Evolutionary conservation across 768 basidiomycete genomes (phyloP).

Genomic region (Panaeolus cyanescens): DNA sequence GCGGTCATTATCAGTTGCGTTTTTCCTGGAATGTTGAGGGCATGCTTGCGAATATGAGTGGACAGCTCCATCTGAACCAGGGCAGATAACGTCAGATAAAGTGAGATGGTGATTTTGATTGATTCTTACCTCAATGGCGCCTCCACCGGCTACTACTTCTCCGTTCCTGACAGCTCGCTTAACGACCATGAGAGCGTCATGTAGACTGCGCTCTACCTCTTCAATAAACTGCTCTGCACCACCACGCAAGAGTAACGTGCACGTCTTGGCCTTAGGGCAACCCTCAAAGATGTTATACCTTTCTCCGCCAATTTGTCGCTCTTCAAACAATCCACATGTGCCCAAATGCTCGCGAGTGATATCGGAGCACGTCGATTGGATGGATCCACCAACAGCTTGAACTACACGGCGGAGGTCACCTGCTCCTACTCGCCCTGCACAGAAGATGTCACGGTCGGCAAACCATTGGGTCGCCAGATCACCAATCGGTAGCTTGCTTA

Average conservation of each 20-base stretch:
- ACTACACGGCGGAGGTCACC: conserved; percentile 92
- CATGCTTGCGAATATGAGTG: conserved; percentile 88
- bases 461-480: conserved; percentile 99
- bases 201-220: conserved; percentile 95
- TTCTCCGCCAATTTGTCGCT: conserved; percentile 95
- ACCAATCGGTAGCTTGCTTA: conserved; percentile 97
- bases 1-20: conserved; percentile 92
- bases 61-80: conserved; percentile 89
- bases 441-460: conserved; percentile 98
- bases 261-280: conserved; percentile 93
- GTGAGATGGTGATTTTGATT: neutral
- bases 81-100: conserved; percentile 2
- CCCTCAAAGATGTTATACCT: conserved; percentile 94
- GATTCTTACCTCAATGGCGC: conserved; percentile 83
- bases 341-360: conserved; percentile 90
- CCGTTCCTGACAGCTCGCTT: conserved; percentile 95
- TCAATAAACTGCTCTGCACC: conserved; percentile 99
- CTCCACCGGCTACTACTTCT: conserved; percentile 96
- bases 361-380: conserved; percentile 96
- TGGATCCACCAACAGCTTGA: conserved; percentile 91
- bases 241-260: conserved; percentile 90
- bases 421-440: conserved; percentile 91
- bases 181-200: conserved; percentile 99
- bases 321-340: conserved; percentile 90
- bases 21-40: conserved; percentile 93